These are phyloP conservation scores for Penicillium canariense DNA, from an alignment of 495 filamentous ascomycete species.

Conservation along the genomic window DNA sequence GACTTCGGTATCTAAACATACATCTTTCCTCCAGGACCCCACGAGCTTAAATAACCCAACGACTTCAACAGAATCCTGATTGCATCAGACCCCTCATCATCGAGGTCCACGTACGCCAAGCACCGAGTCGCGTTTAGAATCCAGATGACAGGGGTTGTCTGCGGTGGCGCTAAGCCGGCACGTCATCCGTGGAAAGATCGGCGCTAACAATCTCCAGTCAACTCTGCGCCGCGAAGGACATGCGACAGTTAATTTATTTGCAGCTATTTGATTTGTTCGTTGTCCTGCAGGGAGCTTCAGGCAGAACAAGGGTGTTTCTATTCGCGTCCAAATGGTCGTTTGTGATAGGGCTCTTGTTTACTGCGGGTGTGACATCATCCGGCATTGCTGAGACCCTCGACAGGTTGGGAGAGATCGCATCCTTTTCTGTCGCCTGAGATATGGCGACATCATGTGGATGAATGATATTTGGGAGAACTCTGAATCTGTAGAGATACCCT, in stretches of 20 bases:
- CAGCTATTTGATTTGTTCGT: not conserved
- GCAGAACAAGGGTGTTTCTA: not conserved
- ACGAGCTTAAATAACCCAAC: slow-evolving; percentile 7
- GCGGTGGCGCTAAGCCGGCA: slow-evolving; percentile 13
- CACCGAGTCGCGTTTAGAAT: slow-evolving; percentile 4
- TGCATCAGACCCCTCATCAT: not conserved
- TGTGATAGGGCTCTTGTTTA: not conserved
- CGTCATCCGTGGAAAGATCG: slow-evolving; percentile 28
- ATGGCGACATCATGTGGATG: not conserved
- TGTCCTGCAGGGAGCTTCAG: not conserved
- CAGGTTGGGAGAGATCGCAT: not conserved
- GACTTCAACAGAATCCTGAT: not conserved
- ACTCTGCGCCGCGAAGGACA: not conserved
- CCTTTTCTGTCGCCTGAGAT: not conserved
- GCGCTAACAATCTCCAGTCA: slow-evolving; percentile 23
- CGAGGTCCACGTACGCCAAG: slow-evolving; percentile 22
- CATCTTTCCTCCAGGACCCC: not conserved
- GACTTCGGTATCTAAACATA: not conserved
- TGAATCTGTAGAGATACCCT: not conserved
- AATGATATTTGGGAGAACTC: not conserved
- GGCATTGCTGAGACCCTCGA: not conserved
- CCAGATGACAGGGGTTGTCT: slow-evolving; percentile 6
- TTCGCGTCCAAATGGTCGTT: not conserved
- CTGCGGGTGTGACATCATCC: slow-evolving; percentile 2
- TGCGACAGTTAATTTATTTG: not conserved